Conservation (phyloP, 495 filamentous ascomycete genomes). For the Penicillium turbatum region DNA sequence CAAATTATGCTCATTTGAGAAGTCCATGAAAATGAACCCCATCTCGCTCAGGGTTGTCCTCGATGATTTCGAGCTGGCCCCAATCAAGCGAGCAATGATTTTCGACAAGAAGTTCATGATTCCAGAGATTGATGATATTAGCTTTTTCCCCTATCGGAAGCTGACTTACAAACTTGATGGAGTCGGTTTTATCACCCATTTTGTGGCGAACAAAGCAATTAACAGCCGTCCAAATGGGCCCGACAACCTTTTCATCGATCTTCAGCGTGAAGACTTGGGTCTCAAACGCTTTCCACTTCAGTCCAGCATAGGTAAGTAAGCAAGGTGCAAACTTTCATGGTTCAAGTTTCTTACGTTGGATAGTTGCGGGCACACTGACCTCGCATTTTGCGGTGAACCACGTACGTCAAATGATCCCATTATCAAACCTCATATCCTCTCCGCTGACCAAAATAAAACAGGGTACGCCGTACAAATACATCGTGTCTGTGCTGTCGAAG, state of each 20-base stretch:
- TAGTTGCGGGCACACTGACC: slow-evolving; percentile 49
- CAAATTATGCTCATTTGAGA: slow-evolving; percentile 22
- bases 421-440: slow-evolving; percentile 8
- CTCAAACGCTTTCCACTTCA: slow-evolving; percentile 52
- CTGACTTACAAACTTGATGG: slow-evolving; percentile 34
- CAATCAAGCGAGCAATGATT: slow-evolving; percentile 23
- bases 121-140: slow-evolving; percentile 17
- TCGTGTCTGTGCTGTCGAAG: slow-evolving; percentile 60
- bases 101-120: slow-evolving; percentile 12
- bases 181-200: slow-evolving; percentile 59
- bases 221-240: slow-evolving; percentile 52
- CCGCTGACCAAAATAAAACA: slow-evolving; percentile 22
- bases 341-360: neutral
- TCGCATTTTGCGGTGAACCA: slow-evolving; percentile 70
- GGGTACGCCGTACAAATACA: slow-evolving; percentile 82
- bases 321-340: neutral
- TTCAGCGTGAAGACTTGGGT: slow-evolving; percentile 57
- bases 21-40: slow-evolving; percentile 9
- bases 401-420: slow-evolving; percentile 41
- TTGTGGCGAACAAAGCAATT: slow-evolving; percentile 50
- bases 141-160: slow-evolving; percentile 22
- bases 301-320: slow-evolving; percentile 37
- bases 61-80: slow-evolving; percentile 26
- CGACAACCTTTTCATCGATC: slow-evolving; percentile 55
- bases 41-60: slow-evolving; percentile 35